Percentiles rank a stretch among this genome's conserved stretches.
These are phyloP conservation scores for Haplosporangium sp. DNA, from an alignment of 371 early-diverging fungal species.

Conservation along the genomic window DNA sequence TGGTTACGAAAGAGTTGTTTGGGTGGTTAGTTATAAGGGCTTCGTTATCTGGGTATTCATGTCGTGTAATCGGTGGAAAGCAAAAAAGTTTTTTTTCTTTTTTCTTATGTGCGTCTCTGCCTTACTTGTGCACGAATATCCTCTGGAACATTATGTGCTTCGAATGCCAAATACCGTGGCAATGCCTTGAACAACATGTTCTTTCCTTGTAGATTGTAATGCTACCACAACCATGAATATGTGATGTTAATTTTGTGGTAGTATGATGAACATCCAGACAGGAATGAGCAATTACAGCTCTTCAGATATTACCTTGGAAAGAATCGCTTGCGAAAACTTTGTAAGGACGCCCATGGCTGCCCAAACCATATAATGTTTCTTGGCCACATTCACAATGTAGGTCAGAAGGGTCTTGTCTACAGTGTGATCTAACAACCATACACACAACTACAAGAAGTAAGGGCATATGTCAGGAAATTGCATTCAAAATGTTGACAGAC, in stretches of 20 bases:
- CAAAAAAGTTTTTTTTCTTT: too few relatives aligned
- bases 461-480: background rate
- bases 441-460: constrained; percentile 54
- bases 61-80: too few relatives aligned
- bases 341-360: constrained; percentile 59
- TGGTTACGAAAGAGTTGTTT: background rate
- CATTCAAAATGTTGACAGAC: background rate
- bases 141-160: constrained; percentile 44
- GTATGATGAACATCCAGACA: background rate
- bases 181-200: constrained; percentile 34
- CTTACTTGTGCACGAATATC: constrained; percentile 42
- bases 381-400: constrained; percentile 65
- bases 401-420: constrained; percentile 62
- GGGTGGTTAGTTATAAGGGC: too few relatives aligned
- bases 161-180: constrained; percentile 38
- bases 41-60: background rate
- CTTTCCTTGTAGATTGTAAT: constrained; percentile 54
- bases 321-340: constrained; percentile 50
- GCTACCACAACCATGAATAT: constrained; percentile 30
- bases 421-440: constrained; percentile 77
- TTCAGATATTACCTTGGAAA: constrained; percentile 31
- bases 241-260: background rate
- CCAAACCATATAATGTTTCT: constrained; percentile 71
- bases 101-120: too few relatives aligned
- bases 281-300: background rate